A percentile compares a stretch with the other conserved stretches of the same genome.
Evolutionary conservation across 2,329 filamentous ascomycete genomes (phyloP).

Genomic region (Sclerotinia subarctica): DNA sequence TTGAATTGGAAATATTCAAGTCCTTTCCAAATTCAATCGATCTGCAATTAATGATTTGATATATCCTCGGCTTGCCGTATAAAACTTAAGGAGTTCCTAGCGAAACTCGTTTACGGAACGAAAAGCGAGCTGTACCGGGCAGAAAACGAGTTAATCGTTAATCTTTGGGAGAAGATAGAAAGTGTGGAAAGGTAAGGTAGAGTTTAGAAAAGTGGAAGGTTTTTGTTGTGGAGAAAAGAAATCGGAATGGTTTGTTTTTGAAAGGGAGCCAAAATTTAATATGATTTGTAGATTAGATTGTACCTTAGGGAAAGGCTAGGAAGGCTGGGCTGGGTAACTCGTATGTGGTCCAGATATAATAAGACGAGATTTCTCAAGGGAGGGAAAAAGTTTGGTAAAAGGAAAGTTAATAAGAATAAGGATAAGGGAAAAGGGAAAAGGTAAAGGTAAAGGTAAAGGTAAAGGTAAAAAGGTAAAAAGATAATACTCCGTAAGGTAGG

Average conservation of each 20-base stretch:
- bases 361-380: background rate
- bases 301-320: background rate
- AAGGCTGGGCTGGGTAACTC: background rate
- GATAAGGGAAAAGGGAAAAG: background rate
- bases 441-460: too few relatives aligned
- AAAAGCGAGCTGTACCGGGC: constrained; percentile 15
- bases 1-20: constrained; percentile 4
- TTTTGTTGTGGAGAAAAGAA: constrained; percentile 11
- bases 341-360: background rate
- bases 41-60: constrained; percentile 11
- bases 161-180: background rate
- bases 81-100: constrained; percentile 11
- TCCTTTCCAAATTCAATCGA: background rate
- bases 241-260: background rate
- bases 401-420: background rate
- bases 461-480: background rate
- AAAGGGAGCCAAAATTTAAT: constrained; percentile 4
- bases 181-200: background rate
- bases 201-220: constrained; percentile 9
- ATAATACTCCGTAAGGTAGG: too few relatives aligned
- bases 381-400: background rate
- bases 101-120: constrained; percentile 16
- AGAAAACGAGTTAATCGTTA: background rate
- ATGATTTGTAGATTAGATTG: constrained; percentile 1
- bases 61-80: constrained; percentile 13